Evolutionary conservation across 352 stramenopile species (phyloP), one percentile per base, ranked within the genome.

Genomic region (Globisporangium solare): DNA sequence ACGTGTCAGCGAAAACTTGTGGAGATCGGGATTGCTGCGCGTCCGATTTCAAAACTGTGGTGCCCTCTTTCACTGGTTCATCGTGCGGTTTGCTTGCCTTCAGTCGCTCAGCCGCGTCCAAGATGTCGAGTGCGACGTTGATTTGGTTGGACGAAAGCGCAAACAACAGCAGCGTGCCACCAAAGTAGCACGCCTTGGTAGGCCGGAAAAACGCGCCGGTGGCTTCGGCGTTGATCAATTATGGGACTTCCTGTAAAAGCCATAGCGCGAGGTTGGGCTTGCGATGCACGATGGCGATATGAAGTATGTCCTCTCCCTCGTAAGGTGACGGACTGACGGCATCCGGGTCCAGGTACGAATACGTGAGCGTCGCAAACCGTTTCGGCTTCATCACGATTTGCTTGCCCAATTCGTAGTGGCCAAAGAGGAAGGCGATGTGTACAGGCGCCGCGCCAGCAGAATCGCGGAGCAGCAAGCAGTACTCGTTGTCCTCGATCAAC

Each of bases 201-300:
- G 76, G 73, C 0, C 60, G 56, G 18, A 86, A 87, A 56, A 89
- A 86, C 39, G 68, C 65, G 22, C 78, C 75, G 0, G 74, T 77
- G 0, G 71, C 68, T 50, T 86, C 75, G 0, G 73, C 73, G 8
- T 68, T 43, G 20, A 85, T 49, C 13, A 89, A 48, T 37, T 75
- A 64, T 0, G 71, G 79, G 2, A 64, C 62, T 14, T 76, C 24
- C 0, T 57, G 40, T 10, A 87, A 52, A 0, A 87, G 62, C 71
- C 74, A 86, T 6, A 58, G 50, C 17, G 71, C 69, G 0, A 87
- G 64, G 6, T 59, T 56, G 5, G 54, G 47, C 27, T 77, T 54
- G 15, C 76, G 68, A 24, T 83, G 75, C 10, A 89, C 70, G 52
- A 89, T 86, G 14, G 74, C 74, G 35, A 86, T 81, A 58, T 89